phyloP scores from a whole-genome alignment of 768 basidiomycete species.

The Tylopilus felleus region DNA sequence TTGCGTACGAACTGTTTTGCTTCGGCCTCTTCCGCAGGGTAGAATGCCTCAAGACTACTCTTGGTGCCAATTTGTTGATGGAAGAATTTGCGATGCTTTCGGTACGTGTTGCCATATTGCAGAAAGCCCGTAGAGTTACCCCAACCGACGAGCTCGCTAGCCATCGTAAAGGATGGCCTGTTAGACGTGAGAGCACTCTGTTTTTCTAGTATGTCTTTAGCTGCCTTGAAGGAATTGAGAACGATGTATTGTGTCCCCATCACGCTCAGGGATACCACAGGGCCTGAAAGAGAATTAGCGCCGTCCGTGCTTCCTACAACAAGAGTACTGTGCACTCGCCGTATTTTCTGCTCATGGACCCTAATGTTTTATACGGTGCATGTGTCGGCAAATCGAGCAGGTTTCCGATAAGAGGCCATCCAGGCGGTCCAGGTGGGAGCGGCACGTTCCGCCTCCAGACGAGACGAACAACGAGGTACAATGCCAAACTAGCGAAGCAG shows the following conservation, averaged over 20 bases:
- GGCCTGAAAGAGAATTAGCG: constrained; percentile 17
- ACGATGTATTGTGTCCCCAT: constrained; percentile 46
- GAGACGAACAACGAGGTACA: not conserved
- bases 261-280: constrained; percentile 15
- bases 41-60: constrained; percentile 1
- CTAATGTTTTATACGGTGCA: constrained; percentile 50
- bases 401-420: constrained; percentile 48
- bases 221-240: constrained; percentile 42
- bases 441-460: not conserved
- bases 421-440: constrained; percentile 12
- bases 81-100: constrained; percentile 8
- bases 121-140: not conserved
- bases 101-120: constrained; percentile 7
- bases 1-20: constrained; percentile 2
- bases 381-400: constrained; percentile 51
- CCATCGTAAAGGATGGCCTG: constrained; percentile 10
- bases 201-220: constrained; percentile 13
- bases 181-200: constrained; percentile 2
- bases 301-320: not conserved
- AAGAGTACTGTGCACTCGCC: constrained; percentile 32
- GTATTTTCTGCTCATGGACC: constrained; percentile 37
- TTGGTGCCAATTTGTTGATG: constrained; percentile 8
- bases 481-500: constrained; percentile 11
- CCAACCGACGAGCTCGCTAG: constrained; percentile 23
- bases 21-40: constrained; percentile 2